phyloP scores from a whole-genome alignment of 352 stramenopile species.

The Phytopythium sindhum region DNA sequence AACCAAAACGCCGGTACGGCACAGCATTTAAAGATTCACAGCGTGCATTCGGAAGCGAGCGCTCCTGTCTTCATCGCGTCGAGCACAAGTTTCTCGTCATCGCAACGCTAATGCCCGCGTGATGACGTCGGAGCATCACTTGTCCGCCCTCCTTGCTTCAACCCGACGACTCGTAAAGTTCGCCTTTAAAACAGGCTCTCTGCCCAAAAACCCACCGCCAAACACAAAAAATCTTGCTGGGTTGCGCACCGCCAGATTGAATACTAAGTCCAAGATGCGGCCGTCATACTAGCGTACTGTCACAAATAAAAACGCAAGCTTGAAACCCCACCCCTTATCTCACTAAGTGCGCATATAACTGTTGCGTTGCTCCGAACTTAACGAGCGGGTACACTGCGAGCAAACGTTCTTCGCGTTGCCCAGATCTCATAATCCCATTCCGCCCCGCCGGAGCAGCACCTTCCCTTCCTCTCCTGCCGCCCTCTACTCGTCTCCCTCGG shows the following conservation, averaged over 20 bases:
- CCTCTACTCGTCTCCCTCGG: background rate
- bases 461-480: background rate
- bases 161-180: slow-evolving; percentile 1
- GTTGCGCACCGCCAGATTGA: background rate
- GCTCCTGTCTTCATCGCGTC: background rate
- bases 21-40: too few relatives aligned
- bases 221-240: background rate
- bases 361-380: background rate
- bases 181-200: background rate
- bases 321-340: background rate
- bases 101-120: background rate
- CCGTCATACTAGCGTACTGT: background rate
- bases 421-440: background rate
- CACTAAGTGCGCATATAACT: background rate
- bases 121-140: slow-evolving; percentile 8
- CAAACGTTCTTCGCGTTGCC: background rate
- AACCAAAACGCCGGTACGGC: too few relatives aligned
- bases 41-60: too few relatives aligned
- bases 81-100: slow-evolving; percentile 1
- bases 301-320: background rate
- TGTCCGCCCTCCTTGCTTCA: slow-evolving; percentile 6
- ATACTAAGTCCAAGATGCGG: background rate
- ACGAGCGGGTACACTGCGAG: background rate
- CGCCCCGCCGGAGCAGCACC: background rate
- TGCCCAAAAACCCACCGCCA: background rate